Evolutionary conservation across 345 rosid genomes (phyloP).

Genomic region (Citrus sp.): DNA sequence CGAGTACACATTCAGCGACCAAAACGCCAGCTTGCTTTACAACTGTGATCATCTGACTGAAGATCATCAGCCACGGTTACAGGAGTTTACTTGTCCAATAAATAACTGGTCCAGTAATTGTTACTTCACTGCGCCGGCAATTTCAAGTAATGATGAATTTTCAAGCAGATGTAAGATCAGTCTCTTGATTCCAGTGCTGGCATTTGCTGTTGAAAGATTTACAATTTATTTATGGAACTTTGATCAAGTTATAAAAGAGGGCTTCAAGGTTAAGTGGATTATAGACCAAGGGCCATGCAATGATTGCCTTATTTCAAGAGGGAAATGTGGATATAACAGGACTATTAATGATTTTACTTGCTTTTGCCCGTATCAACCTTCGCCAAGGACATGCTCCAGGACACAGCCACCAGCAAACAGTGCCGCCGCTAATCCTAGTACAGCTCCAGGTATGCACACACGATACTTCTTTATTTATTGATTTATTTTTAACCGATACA

Average conservation of each 20-base stretch:
- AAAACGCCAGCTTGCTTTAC: slow-evolving; percentile 1
- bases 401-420: too few species aligned
- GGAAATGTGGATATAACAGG: slow-evolving; percentile 27
- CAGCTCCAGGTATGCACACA: background rate
- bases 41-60: background rate
- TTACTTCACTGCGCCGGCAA: background rate
- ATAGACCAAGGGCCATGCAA: background rate
- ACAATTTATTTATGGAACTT: too few species aligned
- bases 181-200: background rate
- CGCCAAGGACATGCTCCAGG: background rate
- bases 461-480: background rate
- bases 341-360: slow-evolving; percentile 7
- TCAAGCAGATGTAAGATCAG: background rate
- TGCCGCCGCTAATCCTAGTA: too few species aligned
- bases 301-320: background rate
- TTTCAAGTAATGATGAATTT: background rate
- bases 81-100: background rate
- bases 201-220: too few species aligned
- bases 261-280: slow-evolving; percentile 8
- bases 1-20: background rate
- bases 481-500: background rate
- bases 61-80: too few species aligned
- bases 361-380: slow-evolving; percentile 10
- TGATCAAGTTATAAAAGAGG: background rate
- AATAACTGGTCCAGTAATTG: background rate